Evolutionary conservation across 1,284 basidiomycete genomes (phyloP).

Genomic region (Schizophyllum commune): DNA sequence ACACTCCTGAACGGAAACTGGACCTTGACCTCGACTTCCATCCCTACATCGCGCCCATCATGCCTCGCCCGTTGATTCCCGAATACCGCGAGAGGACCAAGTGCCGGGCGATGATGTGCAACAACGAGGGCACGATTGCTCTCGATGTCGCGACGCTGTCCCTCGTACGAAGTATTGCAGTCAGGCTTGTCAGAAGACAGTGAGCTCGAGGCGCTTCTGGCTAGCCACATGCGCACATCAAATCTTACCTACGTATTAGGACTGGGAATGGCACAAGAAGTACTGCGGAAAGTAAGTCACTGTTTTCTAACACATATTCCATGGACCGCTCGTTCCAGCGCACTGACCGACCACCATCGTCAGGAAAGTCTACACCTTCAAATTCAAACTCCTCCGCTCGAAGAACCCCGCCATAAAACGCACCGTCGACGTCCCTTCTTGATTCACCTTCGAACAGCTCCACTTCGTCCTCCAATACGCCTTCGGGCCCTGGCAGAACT

Average conservation of each 20-base stretch:
- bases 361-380: neutral
- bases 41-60: too few relatives aligned
- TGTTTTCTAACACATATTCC: neutral
- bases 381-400: neutral
- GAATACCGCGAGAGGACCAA: neutral
- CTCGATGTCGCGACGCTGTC: neutral
- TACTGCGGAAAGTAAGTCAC: neutral
- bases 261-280: slow-evolving; percentile 9
- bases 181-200: neutral
- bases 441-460: slow-evolving; percentile 11
- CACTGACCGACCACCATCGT: neutral
- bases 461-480: slow-evolving; percentile 10
- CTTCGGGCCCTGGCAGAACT: slow-evolving; percentile 8
- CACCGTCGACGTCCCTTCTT: slow-evolving; percentile 9
- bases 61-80: too few relatives aligned
- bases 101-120: neutral
- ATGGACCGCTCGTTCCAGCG: neutral
- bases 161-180: neutral
- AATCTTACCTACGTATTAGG: too few relatives aligned
- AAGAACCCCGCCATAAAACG: slow-evolving; percentile 10
- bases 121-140: neutral
- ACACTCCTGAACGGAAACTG: too few relatives aligned
- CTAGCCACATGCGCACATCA: slow-evolving; percentile 6
- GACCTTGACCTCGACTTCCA: too few relatives aligned
- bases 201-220: too few relatives aligned